phyloP scores from a whole-genome alignment of 352 stramenopile species.

The Saprolegnia diclina region DNA sequence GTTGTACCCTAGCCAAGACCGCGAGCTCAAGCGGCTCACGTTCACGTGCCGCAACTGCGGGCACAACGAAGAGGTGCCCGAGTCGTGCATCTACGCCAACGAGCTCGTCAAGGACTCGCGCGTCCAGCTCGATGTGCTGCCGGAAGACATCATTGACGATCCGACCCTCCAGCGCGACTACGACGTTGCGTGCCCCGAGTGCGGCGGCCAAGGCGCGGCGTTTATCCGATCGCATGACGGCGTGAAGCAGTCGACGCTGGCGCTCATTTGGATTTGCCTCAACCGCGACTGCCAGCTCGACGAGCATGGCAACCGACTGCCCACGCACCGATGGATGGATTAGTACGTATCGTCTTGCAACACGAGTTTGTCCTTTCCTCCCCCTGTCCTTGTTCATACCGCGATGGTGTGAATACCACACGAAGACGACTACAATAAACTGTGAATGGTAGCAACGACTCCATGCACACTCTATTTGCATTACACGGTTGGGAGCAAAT shows the following conservation, averaged over 20 bases:
- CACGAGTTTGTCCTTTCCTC: no score
- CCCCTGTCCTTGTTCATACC: no score
- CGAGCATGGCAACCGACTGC: constrained; percentile 75
- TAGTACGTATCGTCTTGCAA: constrained; percentile 27
- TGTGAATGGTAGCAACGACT: no score
- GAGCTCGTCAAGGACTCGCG: constrained; percentile 85
- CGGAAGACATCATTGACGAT: constrained; percentile 82
- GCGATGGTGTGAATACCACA: no score
- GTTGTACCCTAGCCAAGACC: constrained; percentile 86
- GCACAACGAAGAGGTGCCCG: constrained; percentile 78
- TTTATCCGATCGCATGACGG: constrained; percentile 86
- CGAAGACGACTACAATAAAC: no score
- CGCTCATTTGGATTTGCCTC: constrained; percentile 84
- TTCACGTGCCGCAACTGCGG: constrained; percentile 85
- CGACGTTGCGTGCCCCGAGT: constrained; percentile 78
- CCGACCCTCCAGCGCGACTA: constrained; percentile 84
- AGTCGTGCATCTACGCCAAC: constrained; percentile 90
- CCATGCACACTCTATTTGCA: no score
- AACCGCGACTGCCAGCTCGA: constrained; percentile 84
- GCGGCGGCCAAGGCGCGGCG: constrained; percentile 66
- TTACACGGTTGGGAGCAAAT: no score
- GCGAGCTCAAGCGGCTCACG: constrained; percentile 74
- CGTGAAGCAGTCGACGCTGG: constrained; percentile 81
- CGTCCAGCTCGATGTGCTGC: constrained; percentile 79
- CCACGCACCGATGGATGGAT: constrained; percentile 84